Conservation (phyloP, 768 basidiomycete species). For the Kwoniella heveanensis region DNA sequence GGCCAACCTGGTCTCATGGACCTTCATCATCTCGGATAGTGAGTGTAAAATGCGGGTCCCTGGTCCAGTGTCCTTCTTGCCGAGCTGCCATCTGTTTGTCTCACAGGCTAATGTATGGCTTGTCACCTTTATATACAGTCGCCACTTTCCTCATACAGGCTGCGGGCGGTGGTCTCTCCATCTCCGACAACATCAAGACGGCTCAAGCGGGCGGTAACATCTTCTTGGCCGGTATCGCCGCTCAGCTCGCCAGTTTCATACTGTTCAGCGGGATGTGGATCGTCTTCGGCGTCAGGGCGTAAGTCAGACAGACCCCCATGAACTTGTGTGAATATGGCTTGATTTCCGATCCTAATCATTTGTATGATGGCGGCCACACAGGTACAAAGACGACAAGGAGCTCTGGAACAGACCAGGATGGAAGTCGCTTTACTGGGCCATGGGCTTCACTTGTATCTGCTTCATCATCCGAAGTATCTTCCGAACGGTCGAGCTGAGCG, state of each 20-base stretch:
- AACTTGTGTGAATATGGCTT: too few relatives aligned
- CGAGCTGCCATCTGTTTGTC: background rate
- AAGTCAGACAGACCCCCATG: too few relatives aligned
- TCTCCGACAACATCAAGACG: slow-evolving; percentile 34
- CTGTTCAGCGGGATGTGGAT: slow-evolving; percentile 49
- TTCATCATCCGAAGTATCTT: slow-evolving; percentile 54
- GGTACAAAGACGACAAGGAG: slow-evolving; percentile 38
- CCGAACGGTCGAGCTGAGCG: slow-evolving; percentile 51
- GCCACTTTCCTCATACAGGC: slow-evolving; percentile 55
- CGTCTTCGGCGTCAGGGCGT: slow-evolving; percentile 47
- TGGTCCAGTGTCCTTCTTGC: background rate
- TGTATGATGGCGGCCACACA: background rate
- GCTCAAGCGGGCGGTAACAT: slow-evolving; percentile 49
- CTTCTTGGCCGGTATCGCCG: slow-evolving; percentile 55
- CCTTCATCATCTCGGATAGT: slow-evolving; percentile 54
- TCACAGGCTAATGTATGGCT: too few relatives aligned
- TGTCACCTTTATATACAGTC: too few relatives aligned
- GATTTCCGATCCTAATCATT: background rate
- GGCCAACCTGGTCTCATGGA: slow-evolving; percentile 42
- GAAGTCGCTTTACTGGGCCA: slow-evolving; percentile 53
- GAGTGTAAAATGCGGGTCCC: too few relatives aligned
- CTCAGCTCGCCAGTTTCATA: slow-evolving; percentile 51
- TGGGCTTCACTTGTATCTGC: slow-evolving; percentile 55
- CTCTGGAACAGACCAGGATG: slow-evolving; percentile 48
- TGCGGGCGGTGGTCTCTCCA: slow-evolving; percentile 53